These are phyloP conservation scores for Calonectria fujianensis DNA, from an alignment of 2,329 filamentous ascomycete species.

Conservation along the genomic window DNA sequence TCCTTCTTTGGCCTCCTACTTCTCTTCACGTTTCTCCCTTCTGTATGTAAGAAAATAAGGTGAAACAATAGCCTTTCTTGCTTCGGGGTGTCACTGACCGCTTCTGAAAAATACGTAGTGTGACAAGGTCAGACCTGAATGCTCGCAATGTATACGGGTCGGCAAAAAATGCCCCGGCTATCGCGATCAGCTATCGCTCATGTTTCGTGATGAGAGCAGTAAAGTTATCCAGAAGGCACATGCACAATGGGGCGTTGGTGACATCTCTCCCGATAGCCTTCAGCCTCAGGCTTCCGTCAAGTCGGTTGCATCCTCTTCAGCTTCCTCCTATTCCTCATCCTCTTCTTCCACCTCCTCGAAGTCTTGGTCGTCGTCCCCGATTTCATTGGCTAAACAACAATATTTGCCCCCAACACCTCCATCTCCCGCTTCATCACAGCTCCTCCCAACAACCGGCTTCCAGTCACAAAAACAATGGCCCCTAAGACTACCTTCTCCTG, in stretches of 20 bases:
- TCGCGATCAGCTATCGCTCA: slow-evolving; percentile 77
- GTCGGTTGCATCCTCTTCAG: slow-evolving; percentile 45
- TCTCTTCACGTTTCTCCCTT: neutral
- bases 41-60: neutral
- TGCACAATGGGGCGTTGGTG: slow-evolving; percentile 67
- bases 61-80: neutral
- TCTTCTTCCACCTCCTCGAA: slow-evolving; percentile 46
- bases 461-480: slow-evolving; percentile 28
- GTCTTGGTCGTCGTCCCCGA: slow-evolving; percentile 51
- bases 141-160: slow-evolving; percentile 77
- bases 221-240: slow-evolving; percentile 77
- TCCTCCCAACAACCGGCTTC: slow-evolving; percentile 28
- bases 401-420: slow-evolving; percentile 45
- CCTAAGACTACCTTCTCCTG: slow-evolving; percentile 52
- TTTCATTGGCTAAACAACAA: slow-evolving; percentile 41
- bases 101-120: slow-evolving; percentile 64
- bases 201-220: slow-evolving; percentile 80
- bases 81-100: slow-evolving; percentile 38
- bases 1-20: neutral
- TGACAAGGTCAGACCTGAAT: slow-evolving; percentile 76
- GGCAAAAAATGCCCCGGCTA: slow-evolving; percentile 78
- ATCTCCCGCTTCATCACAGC: slow-evolving; percentile 42
- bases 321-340: slow-evolving; percentile 51
- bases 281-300: slow-evolving; percentile 51
- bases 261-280: slow-evolving; percentile 44